Base-by-base conservation (phyloP, 2,329 filamentous ascomycete genomes). In the Ceratocystis albifundus region DNA sequence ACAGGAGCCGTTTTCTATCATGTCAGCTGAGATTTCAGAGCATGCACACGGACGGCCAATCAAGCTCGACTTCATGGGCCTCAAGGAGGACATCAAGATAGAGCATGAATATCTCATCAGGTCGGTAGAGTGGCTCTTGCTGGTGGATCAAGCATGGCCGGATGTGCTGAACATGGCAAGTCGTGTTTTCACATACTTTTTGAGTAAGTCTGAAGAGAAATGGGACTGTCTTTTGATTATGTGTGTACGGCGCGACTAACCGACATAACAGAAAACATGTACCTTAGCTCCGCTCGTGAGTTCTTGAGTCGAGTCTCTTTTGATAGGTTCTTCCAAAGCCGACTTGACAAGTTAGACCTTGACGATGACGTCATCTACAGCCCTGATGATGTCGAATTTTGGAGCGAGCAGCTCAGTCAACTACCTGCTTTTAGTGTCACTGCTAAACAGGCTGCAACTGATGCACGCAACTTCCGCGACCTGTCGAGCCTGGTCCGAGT, bases 41-140 rank as follows among this genome's bases (percentile, higher is more conserved):
- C 77, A 85, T 64, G 78, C 78, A 55, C 80, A 80, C 41, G 84
- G 88, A 32, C 82, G 85, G 44, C 80, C 82, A n/a, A 82, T 96
- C 66, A 85, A 82, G 72, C 77, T 82, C 4, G 84, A 88, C 68
- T 89, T 96, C 72, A 84, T 92, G 65, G 85, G 86, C 3, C 63
- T 59, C 22, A 61, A 64, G 5, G 83, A 84, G 1, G 79, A 84
- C 75, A 77, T 86, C 8, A 80, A 84, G 6, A 75, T 80, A 55
- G 83, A 88, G 68, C 87, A 93, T 69, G 84, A 87, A 70, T 75
- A 81, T 44, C 80, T 96, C 64, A 90, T 96, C 59, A 83, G 88
- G 66, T 86, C 88, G 46, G 77, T 96, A 68, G 89, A 95, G 72
- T 97, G 93, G 92, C 86, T 93, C 73, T 77, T 89, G 67, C 81